A percentile compares a stretch with the other conserved stretches of the same genome.
Evolutionary conservation across 139 green algal species (phyloP).

Genomic region (Ulvella scutata): DNA sequence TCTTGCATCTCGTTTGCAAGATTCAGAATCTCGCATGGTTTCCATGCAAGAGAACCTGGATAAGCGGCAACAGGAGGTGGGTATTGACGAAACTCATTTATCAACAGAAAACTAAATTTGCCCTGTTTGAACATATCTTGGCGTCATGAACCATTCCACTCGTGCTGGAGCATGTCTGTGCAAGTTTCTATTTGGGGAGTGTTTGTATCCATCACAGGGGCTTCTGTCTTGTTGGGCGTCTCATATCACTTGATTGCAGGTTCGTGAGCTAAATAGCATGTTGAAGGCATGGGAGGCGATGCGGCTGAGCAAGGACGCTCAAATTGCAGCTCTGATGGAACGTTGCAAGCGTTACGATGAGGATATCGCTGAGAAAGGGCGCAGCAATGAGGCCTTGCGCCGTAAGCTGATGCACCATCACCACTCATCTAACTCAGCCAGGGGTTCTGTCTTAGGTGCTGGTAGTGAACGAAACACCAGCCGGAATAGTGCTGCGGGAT

Average conservation of each 20-base stretch:
- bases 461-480: not conserved
- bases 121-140: no score
- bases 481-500: not conserved
- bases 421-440: no score
- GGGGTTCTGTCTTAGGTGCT: not conserved
- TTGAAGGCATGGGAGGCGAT: constrained; percentile 57
- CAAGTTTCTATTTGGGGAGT: no score
- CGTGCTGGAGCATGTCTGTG: no score
- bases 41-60: not conserved
- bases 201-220: no score
- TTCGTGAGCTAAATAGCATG: constrained; percentile 44
- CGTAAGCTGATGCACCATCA: constrained; percentile 20
- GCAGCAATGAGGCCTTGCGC: constrained; percentile 31
- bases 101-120: no score
- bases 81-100: no score
- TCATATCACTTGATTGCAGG: constrained; percentile 13
- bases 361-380: constrained; percentile 34
- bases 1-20: not conserved
- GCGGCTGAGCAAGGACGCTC: constrained; percentile 49
- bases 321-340: constrained; percentile 45
- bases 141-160: no score
- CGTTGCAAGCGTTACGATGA: constrained; percentile 47
- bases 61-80: not conserved
- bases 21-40: not conserved
- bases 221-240: no score